Conservation (phyloP, 208 protist genomes). For the Zelonia costaricensis region DNA sequence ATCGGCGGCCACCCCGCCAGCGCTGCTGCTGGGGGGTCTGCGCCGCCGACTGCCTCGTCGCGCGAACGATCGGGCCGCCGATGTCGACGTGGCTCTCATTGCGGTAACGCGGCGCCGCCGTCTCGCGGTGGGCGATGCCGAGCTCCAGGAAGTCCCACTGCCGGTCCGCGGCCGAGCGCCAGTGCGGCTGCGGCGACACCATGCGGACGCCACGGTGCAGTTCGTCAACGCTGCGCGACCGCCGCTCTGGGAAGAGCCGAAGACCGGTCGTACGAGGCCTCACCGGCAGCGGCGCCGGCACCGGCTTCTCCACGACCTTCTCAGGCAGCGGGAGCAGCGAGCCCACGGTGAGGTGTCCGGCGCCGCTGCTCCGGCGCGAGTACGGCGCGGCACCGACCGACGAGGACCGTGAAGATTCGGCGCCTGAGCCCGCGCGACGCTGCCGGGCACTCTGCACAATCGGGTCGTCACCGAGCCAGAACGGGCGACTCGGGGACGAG, state of each 20-base stretch:
- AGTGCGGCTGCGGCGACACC: slow-evolving; percentile 60
- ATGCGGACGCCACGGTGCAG: slow-evolving; percentile 53
- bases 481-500: slow-evolving; percentile 12
- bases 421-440: neutral
- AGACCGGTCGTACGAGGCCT: slow-evolving; percentile 42
- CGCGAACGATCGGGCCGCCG: slow-evolving; percentile 10
- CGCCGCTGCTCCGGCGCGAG: slow-evolving; percentile 20
- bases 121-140: slow-evolving; percentile 28
- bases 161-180: slow-evolving; percentile 44
- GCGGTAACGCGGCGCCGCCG: slow-evolving; percentile 20
- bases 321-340: slow-evolving; percentile 56
- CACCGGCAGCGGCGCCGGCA: slow-evolving; percentile 54
- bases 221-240: slow-evolving; percentile 37
- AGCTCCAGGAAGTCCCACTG: slow-evolving; percentile 50
- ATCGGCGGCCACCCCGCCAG: slow-evolving; percentile 42
- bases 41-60: neutral
- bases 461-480: slow-evolving; percentile 22
- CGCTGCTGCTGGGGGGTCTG: neutral
- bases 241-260: slow-evolving; percentile 48
- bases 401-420: neutral
- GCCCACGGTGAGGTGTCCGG: slow-evolving; percentile 43
- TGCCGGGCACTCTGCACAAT: neutral
- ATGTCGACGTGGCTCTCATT: slow-evolving; percentile 53
- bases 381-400: neutral
- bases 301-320: slow-evolving; percentile 28